These are phyloP conservation scores for Hanseniaspora nectarophila DNA, from an alignment of 805 yeast species.

Conservation along the genomic window DNA sequence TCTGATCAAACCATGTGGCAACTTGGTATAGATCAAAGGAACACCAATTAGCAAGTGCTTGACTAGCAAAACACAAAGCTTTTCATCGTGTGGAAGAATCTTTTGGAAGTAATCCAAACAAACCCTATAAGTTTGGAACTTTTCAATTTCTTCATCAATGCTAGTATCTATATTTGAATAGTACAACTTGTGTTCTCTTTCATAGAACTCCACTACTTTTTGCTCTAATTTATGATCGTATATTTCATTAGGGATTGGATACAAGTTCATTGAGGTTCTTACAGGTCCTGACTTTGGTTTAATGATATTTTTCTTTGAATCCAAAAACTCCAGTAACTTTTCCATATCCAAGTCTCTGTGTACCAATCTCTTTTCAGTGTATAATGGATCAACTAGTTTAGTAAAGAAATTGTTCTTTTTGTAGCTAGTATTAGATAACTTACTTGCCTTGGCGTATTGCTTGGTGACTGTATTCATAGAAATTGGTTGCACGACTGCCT, in stretches of 20 bases:
- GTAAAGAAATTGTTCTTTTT: slow-evolving; percentile 10
- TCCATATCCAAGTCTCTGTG: slow-evolving; percentile 2
- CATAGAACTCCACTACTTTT: neutral
- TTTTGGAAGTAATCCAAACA: neutral
- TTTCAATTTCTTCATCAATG: slow-evolving; percentile 1
- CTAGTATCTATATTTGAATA: neutral
- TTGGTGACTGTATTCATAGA: slow-evolving; percentile 13
- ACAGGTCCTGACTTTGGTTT: neutral
- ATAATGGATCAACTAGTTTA: neutral
- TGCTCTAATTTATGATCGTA: neutral
- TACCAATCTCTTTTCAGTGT: neutral
- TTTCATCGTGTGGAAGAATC: slow-evolving; percentile 1
- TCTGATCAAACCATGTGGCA: slow-evolving; percentile 13
- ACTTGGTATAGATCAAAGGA: slow-evolving; percentile 6
- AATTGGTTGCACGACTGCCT: slow-evolving; percentile 1
- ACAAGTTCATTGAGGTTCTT: neutral
- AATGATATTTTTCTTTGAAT: neutral
- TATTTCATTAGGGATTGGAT: slow-evolving; percentile 1
- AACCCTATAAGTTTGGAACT: neutral
- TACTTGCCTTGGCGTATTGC: slow-evolving; percentile 12
- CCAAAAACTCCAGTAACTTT: neutral
- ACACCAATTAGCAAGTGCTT: slow-evolving; percentile 12
- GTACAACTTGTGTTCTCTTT: neutral
- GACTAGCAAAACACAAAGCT: neutral
- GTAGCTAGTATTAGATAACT: slow-evolving; percentile 4